Conservation (phyloP, 108 stramenopile genomes). For the Pseudonitzschia delicatissima region DNA sequence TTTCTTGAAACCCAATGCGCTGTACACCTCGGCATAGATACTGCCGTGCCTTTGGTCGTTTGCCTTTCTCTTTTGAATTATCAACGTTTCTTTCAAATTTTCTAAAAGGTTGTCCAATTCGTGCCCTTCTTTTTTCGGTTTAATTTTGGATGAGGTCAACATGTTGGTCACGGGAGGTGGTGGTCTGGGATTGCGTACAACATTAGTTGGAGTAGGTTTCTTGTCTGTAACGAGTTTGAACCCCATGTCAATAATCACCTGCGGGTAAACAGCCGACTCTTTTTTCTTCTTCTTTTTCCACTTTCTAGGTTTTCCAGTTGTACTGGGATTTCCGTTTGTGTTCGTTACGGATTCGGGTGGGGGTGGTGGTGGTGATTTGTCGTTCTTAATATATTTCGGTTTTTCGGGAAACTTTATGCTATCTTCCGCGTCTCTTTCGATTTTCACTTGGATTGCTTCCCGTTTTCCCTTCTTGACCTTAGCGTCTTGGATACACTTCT, state of each 20-base stretch:
- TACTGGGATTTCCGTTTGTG: too few relatives aligned
- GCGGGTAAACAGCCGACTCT: constrained; percentile 30
- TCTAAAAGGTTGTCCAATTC: constrained; percentile 21
- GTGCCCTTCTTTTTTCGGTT: background rate
- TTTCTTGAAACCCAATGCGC: constrained; percentile 16
- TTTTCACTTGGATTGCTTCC: constrained; percentile 3
- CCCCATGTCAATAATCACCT: constrained; percentile 35
- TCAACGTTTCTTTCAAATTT: constrained; percentile 17
- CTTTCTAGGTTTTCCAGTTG: background rate
- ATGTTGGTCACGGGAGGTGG: background rate
- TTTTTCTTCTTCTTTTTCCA: constrained; percentile 17
- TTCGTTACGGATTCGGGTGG: too few relatives aligned
- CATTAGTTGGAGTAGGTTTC: background rate
- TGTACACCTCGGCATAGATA: constrained; percentile 39
- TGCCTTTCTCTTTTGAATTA: constrained; percentile 2
- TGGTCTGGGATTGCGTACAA: background rate
- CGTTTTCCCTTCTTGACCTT: constrained; percentile 7
- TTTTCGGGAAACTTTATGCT: background rate
- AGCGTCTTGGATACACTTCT: constrained; percentile 8
- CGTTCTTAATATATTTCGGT: background rate
- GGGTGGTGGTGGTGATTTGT: background rate
- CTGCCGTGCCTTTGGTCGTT: constrained; percentile 26
- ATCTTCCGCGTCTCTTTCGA: constrained; percentile 1
- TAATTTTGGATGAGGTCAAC: constrained; percentile 1
- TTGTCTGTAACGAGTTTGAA: constrained; percentile 21